Percentiles rank a stretch among this genome's conserved stretches.
Evolutionary conservation across 208 protist genomes (phyloP).

Genomic region (Leishmania tarentolae): DNA sequence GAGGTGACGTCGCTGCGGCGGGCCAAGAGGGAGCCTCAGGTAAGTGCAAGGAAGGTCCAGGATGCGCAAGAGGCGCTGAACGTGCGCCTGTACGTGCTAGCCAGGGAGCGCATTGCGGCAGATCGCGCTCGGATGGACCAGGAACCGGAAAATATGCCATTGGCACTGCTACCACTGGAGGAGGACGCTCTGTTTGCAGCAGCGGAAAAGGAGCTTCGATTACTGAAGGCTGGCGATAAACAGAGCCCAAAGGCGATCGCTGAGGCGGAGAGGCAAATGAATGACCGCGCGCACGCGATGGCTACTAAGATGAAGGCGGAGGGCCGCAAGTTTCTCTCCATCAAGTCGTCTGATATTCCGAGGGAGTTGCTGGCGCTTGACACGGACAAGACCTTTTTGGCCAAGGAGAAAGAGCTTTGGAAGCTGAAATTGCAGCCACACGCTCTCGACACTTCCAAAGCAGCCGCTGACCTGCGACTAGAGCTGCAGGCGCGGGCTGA

Average conservation of each 20-base stretch:
- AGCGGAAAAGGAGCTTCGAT: slow-evolving; percentile 66
- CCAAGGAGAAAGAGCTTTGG: slow-evolving; percentile 53
- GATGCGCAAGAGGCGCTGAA: slow-evolving; percentile 60
- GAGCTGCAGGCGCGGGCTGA: slow-evolving; percentile 57
- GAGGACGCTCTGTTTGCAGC: slow-evolving; percentile 56
- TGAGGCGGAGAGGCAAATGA: slow-evolving; percentile 50
- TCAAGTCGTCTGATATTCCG: slow-evolving; percentile 52
- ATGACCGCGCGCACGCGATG: slow-evolving; percentile 58
- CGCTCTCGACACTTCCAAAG: slow-evolving; percentile 25
- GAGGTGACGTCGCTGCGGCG: slow-evolving; percentile 45
- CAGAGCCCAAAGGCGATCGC: slow-evolving; percentile 34
- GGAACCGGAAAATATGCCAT: slow-evolving; percentile 63
- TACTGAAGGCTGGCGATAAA: slow-evolving; percentile 39
- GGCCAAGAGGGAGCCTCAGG: slow-evolving; percentile 34
- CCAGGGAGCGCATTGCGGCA: slow-evolving; percentile 46
- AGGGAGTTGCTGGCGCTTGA: slow-evolving; percentile 51
- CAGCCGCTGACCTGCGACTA: slow-evolving; percentile 34
- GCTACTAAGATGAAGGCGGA: slow-evolving; percentile 50
- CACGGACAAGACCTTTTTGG: slow-evolving; percentile 42
- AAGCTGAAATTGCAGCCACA: slow-evolving; percentile 26
- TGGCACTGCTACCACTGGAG: slow-evolving; percentile 61
- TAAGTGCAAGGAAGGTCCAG: slow-evolving; percentile 32
- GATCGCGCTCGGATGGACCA: slow-evolving; percentile 66
- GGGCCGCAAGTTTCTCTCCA: slow-evolving; percentile 56
- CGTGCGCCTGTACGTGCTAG: slow-evolving; percentile 55